phyloP scores from a whole-genome alignment of 371 early-diverging fungal genomes.

The Rhizopus stolonifer region DNA sequence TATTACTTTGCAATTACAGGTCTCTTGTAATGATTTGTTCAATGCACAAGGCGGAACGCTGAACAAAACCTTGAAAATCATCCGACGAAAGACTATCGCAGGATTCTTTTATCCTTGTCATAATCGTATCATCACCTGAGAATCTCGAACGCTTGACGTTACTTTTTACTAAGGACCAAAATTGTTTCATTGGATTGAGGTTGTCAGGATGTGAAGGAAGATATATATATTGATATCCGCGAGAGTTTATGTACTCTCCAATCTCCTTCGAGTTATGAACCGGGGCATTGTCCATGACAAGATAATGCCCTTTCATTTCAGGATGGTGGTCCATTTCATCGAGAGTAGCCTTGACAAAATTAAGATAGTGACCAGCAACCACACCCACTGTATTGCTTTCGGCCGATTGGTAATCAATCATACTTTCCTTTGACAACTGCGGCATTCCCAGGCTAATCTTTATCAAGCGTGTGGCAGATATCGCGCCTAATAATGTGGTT shows the following conservation, averaged over 20 bases:
- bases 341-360: constrained; percentile 1
- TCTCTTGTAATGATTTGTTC: background rate
- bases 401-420: background rate
- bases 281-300: constrained; percentile 5
- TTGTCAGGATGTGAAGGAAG: constrained; percentile 8
- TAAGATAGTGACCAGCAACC: constrained; percentile 4
- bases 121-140: constrained; percentile 1
- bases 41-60: background rate
- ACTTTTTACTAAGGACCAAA: constrained; percentile 12
- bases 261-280: background rate
- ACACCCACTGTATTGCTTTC: background rate
- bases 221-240: constrained; percentile 9
- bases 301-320: constrained; percentile 2
- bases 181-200: constrained; percentile 15
- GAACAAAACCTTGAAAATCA: constrained; percentile 7
- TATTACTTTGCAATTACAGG: too few species aligned
- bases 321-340: background rate
- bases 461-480: constrained; percentile 3
- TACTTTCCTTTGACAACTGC: background rate
- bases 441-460: background rate
- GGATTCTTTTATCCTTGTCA: constrained; percentile 4
- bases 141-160: constrained; percentile 3
- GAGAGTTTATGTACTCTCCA: background rate
- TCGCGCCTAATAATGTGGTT: constrained; percentile 4
- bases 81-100: constrained; percentile 1